These are phyloP conservation scores for Aspergillus intermedius DNA, from an alignment of 2,329 filamentous ascomycete genomes.

Conservation along the genomic window DNA sequence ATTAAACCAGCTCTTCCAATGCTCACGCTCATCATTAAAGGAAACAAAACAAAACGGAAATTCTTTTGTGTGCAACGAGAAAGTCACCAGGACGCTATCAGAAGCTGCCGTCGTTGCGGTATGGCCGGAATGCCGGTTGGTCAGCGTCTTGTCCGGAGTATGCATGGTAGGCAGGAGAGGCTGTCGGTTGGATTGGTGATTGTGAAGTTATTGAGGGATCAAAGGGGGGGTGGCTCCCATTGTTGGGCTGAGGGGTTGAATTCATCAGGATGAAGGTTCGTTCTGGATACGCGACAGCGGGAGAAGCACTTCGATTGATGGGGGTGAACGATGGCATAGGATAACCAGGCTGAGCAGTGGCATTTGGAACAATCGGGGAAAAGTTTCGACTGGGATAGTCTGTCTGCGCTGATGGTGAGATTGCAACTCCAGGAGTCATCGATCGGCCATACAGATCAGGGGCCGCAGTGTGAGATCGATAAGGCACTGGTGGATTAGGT, in stretches of 20 bases:
- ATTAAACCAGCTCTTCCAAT: conserved; percentile 22
- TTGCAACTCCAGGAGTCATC: conserved; percentile 9
- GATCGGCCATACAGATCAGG: conserved; percentile 16
- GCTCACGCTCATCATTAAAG: neutral
- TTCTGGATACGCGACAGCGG: neutral
- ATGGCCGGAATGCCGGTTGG: neutral
- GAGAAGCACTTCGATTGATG: conserved; percentile 4
- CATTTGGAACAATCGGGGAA: conserved; percentile 5
- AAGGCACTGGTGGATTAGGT: conserved; percentile 6
- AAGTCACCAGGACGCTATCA: conserved; percentile 13
- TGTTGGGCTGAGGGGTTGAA: conserved; percentile 3
- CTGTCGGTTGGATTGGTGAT: conserved; percentile 5
- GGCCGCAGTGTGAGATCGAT: conserved; percentile 15
- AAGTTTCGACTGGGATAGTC: conserved; percentile 4
- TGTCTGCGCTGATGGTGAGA: neutral
- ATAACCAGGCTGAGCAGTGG: conserved; percentile 9
- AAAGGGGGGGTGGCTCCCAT: conserved; percentile 17
- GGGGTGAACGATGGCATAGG: conserved; percentile 12
- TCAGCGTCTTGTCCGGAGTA: conserved; percentile 14
- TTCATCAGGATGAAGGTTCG: neutral
- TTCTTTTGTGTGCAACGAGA: conserved; percentile 9
- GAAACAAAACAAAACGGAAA: neutral
- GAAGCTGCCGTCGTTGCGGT: conserved; percentile 7
- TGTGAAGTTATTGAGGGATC: conserved; percentile 10
- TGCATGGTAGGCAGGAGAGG: conserved; percentile 12